phyloP scores from a whole-genome alignment of 768 basidiomycete genomes.

The Lentinula guzmanii region DNA sequence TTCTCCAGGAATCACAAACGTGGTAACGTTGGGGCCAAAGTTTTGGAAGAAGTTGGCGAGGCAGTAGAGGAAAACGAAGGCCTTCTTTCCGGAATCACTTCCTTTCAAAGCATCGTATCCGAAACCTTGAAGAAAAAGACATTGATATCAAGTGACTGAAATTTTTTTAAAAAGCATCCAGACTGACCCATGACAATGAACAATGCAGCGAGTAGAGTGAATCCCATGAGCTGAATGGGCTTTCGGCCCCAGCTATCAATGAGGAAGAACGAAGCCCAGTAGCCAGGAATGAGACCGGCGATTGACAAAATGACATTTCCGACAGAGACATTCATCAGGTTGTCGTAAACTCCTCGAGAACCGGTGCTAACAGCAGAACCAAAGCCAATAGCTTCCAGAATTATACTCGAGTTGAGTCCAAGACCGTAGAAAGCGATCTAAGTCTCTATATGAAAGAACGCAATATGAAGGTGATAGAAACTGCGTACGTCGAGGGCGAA shows the following conservation, averaged over 20 bases:
- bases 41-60: conserved; percentile 90
- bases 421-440: conserved; percentile 88
- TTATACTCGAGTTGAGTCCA: conserved; percentile 75
- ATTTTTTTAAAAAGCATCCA: not conserved
- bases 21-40: conserved; percentile 78
- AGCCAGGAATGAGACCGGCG: conserved; percentile 80
- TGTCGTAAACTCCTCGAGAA: conserved; percentile 41
- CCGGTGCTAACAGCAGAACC: conserved; percentile 37
- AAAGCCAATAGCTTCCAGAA: conserved; percentile 72
- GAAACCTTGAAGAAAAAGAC: conserved; percentile 26
- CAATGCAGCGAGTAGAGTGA: conserved; percentile 56
- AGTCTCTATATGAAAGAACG: not conserved
- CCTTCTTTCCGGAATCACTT: conserved; percentile 35
- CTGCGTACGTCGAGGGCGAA: conserved; percentile 74
- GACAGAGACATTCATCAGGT: conserved; percentile 57
- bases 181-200: conserved; percentile 65
- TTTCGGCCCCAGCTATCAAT: conserved; percentile 80
- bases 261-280: conserved; percentile 58
- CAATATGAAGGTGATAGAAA: not conserved
- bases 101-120: conserved; percentile 53
- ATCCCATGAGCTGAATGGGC: conserved; percentile 78
- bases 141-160: not conserved
- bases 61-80: conserved; percentile 80
- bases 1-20: conserved; percentile 74
- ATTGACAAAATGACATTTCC: conserved; percentile 74